Evolutionary conservation across 2,329 filamentous ascomycete genomes (phyloP).

Genomic region (Exophiala xenobiotica): DNA sequence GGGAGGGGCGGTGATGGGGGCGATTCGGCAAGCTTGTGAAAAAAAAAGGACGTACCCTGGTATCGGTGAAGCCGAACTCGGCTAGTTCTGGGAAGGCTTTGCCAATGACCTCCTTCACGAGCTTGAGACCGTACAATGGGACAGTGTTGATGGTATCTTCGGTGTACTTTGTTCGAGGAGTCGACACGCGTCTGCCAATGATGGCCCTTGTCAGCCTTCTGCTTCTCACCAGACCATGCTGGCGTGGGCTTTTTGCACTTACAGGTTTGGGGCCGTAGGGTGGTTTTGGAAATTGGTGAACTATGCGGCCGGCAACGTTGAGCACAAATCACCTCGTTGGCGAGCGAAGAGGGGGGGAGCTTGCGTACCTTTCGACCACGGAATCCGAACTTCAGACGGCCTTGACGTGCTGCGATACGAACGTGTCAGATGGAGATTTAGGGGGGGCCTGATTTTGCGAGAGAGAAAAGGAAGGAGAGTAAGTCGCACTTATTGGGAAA

Average conservation of each 20-base stretch:
- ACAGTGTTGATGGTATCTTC: constrained; percentile 29
- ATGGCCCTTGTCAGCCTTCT: too few species aligned
- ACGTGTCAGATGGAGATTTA: too few species aligned
- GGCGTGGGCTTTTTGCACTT: too few species aligned
- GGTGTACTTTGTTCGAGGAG: constrained; percentile 31
- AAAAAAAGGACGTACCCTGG: constrained; percentile 5
- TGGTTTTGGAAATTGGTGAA: constrained; percentile 30
- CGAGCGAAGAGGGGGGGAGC: neutral
- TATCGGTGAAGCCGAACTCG: constrained; percentile 31
- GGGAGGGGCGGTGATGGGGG: too few species aligned
- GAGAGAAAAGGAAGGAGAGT: too few species aligned
- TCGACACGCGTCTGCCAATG: constrained; percentile 28
- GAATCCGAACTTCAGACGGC: constrained; percentile 33
- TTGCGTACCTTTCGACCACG: constrained; percentile 23
- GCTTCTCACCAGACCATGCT: too few species aligned
- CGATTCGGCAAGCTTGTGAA: too few species aligned
- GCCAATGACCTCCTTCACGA: constrained; percentile 31
- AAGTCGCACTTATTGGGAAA: too few species aligned
- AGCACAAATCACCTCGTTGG: too few species aligned
- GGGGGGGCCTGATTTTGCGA: too few species aligned
- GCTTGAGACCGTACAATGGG: constrained; percentile 29
- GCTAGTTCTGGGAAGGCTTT: constrained; percentile 29
- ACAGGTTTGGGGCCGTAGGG: constrained; percentile 23
- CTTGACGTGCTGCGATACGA: too few species aligned
- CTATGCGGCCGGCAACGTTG: neutral